Base-by-base conservation (phyloP, 1,284 basidiomycete species). In the Papiliotrema nemorosa region DNA sequence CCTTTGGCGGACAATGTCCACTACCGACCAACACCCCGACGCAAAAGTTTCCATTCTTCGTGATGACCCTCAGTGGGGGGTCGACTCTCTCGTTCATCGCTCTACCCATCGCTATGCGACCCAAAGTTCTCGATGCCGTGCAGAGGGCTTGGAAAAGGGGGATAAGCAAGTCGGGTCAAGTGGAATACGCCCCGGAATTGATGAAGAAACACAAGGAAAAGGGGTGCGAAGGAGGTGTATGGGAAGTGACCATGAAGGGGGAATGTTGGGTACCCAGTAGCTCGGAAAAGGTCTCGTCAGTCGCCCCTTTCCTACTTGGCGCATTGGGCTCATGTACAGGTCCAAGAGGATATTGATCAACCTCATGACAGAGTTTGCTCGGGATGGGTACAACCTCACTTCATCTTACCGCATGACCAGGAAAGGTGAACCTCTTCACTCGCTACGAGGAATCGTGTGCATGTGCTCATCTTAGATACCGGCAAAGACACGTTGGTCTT, bases 401-500 rank as follows among this genome's bases (percentile, higher is more conserved):
- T 66, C 70, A 13, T 68, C 65, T 3, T 73, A 63, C 58, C 50
- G 64, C 5, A 69, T 67, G 14, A 69, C 67, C 6, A 62, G 64
- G 6, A 71, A 71, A 52, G 66, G 68, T 69, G 44, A 27, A 59
- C 53, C n/a, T 27, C 25, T 16, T 31, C 24, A 14, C 16, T 49
- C 37, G 16, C 4, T 13, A 16, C 18, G 7, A 16, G 13, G 18
- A 31, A 29, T 14, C 14, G 9, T 4, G 13, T 18, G 25, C 20
- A 29, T 39, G 13, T 33, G 37, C 53, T 58, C 37, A 56, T 51
- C 26, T 10, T 39, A 66, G 70, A 70, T 44, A 62, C 70, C 1
- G 67, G 69, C 37, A 73, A 73, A 58, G 70, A 73, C 61, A 67
- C 68, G 1, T 51, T 73, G 22, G 60, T 65, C 20, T 71, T 73